These are phyloP conservation scores for Sphaerulina musiva DNA, from an alignment of 2,329 filamentous ascomycete species.

Conservation along the genomic window DNA sequence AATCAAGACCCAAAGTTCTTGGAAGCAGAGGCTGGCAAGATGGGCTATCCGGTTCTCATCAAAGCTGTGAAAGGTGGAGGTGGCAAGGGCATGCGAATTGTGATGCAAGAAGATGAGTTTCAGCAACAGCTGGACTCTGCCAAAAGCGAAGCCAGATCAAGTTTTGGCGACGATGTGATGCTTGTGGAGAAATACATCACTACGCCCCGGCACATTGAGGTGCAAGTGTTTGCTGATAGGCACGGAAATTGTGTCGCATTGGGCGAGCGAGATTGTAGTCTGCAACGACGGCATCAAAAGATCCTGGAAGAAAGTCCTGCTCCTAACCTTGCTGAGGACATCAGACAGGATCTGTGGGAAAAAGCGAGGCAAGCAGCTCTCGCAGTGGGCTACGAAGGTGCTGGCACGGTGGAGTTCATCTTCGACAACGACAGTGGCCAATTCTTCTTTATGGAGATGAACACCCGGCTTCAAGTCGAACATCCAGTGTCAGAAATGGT, in stretches of 20 bases:
- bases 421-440: slow-evolving; percentile 61
- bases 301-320: slow-evolving; percentile 61
- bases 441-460: slow-evolving; percentile 69
- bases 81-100: slow-evolving; percentile 65
- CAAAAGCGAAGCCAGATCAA: slow-evolving; percentile 58
- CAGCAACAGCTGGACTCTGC: slow-evolving; percentile 56
- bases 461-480: slow-evolving; percentile 85
- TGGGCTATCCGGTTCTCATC: slow-evolving; percentile 58
- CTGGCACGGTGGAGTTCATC: slow-evolving; percentile 63
- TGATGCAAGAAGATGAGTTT: slow-evolving; percentile 52
- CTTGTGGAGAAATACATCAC: slow-evolving; percentile 63
- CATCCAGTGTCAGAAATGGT: slow-evolving; percentile 87
- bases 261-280: slow-evolving; percentile 60
- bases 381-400: slow-evolving; percentile 59
- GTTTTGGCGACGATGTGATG: slow-evolving; percentile 61
- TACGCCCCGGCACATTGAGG: slow-evolving; percentile 60
- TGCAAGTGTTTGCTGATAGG: slow-evolving; percentile 61
- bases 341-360: slow-evolving; percentile 58
- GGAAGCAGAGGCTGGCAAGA: slow-evolving; percentile 64
- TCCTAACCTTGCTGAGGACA: slow-evolving; percentile 53
- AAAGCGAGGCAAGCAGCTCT: slow-evolving; percentile 58
- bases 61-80: slow-evolving; percentile 60
- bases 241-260: slow-evolving; percentile 59
- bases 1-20: slow-evolving; percentile 64
- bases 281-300: slow-evolving; percentile 60